Evolutionary conservation across 306 rosid genomes (phyloP).

Genomic region (Sphenostylis stenocarpa): DNA sequence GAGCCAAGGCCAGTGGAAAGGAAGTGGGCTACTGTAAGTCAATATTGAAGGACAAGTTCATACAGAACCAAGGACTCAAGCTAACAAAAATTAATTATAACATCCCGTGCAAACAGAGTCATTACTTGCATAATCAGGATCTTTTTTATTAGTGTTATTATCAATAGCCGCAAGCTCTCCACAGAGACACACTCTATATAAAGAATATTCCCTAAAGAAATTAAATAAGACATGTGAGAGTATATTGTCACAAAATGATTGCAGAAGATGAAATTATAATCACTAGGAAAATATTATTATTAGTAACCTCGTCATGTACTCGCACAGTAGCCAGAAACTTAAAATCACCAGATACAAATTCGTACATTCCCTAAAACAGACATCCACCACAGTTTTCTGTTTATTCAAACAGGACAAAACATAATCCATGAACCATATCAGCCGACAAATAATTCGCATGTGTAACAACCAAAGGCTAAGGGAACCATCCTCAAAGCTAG

Average conservation of each 20-base stretch:
- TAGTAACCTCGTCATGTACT: background rate
- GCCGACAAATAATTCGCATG: slow-evolving; percentile 24
- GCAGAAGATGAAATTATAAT: background rate
- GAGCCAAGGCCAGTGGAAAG: background rate
- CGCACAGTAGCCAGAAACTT: slow-evolving; percentile 5
- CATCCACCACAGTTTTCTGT: background rate
- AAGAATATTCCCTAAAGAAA: background rate
- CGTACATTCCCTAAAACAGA: background rate
- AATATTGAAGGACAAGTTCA: background rate
- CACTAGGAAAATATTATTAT: background rate
- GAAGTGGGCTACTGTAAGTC: background rate
- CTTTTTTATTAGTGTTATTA: background rate
- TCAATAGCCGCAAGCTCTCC: background rate
- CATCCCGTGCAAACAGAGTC: background rate
- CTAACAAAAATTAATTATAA: slow-evolving; percentile 9
- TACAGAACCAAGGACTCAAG: background rate
- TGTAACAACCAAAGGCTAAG: too few species aligned
- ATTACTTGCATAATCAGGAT: background rate
- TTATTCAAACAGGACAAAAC: slow-evolving; percentile 15
- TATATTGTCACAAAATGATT: slow-evolving; percentile 1
- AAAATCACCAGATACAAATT: background rate
- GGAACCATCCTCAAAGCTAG: too few species aligned
- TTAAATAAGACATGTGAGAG: background rate
- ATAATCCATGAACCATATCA: background rate
- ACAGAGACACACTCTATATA: background rate